These are phyloP conservation scores for Canna indica DNA, from an alignment of 176 grass and related monocot genomes.

Conservation along the genomic window DNA sequence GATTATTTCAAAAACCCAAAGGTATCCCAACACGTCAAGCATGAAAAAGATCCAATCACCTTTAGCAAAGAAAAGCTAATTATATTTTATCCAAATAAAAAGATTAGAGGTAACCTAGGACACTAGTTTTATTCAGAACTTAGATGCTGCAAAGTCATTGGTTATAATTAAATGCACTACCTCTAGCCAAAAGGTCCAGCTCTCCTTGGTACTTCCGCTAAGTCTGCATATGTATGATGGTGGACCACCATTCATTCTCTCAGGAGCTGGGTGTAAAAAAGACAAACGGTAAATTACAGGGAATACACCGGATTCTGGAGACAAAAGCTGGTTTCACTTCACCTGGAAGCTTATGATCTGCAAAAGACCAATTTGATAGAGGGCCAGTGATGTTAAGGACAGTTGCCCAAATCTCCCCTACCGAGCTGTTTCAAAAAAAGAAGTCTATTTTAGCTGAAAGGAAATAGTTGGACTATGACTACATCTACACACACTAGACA, in stretches of 20 bases:
- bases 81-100: not conserved
- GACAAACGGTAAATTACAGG: not conserved
- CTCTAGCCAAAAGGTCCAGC: slow-evolving; percentile 98
- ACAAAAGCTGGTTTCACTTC: slow-evolving; percentile 11
- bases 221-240: slow-evolving; percentile 86
- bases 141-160: not conserved
- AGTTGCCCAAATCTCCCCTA: slow-evolving; percentile 71
- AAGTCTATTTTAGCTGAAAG: not conserved
- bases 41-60: not conserved
- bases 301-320: slow-evolving; percentile 3
- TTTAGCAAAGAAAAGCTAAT: not conserved
- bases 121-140: not conserved
- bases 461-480: not conserved
- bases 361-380: slow-evolving; percentile 92
- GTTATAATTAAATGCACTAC: slow-evolving; percentile 33
- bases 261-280: slow-evolving; percentile 39
- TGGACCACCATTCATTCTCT: slow-evolving; percentile 59
- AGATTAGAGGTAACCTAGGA: not conserved
- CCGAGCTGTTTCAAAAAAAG: slow-evolving; percentile 45
- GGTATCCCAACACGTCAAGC: not conserved
- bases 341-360: slow-evolving; percentile 71
- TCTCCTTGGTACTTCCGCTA: slow-evolving; percentile 54
- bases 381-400: slow-evolving; percentile 87
- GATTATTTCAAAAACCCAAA: not conserved
- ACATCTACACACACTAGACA: slow-evolving; percentile 1